Base-by-base conservation (phyloP, 2,329 filamentous ascomycete genomes). In the Chrysosporium keratinophilum region DNA sequence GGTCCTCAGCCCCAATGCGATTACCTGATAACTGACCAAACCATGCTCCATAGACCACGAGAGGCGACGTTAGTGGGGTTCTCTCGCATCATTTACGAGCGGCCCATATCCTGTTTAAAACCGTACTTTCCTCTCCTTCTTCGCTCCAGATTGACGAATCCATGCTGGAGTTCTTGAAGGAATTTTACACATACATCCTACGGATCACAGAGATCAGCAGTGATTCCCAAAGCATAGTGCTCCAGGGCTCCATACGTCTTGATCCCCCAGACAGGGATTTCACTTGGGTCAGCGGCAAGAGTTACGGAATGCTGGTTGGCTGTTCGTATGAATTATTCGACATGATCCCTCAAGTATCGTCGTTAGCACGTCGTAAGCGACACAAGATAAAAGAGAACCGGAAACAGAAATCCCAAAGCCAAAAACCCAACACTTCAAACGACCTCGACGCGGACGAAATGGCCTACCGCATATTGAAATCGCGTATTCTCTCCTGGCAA, bases 281-380 rank as follows among this genome's bases (percentile, higher is more conserved):
- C 40, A 23, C 47, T 7, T 55, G 53, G 53, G 14, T 55, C n/a
- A 55, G 47, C 37, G 41, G 41, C 19, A 51, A 55, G 20, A 55
- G 53, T 20, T 55, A 50, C 17, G 53, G 53, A 11, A 55, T 55
- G 42, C 46, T 55, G 11, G 53, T 55, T 42, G 53, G 53, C 39
- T 55, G 53, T 23, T 49, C 53, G 9, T 50, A 55, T 47, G 53
- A 55, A 34, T 20, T 55, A 5, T 55, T 55, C 23, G 53, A 55
- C n/a, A 50, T 55, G 53, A 55, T 55, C 33, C 53, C 53, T 33
- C 53, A 55, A 15, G 53, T 55, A 23, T 55, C 53, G 9, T 47
- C 47, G 10, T 35, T 51, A 14, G 53, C 41, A n/a, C 53, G 53
- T 35, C 41, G 48, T 23, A 50, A 44, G 41, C 53, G 53, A 19